A percentile compares a stretch with the other conserved stretches of the same genome.
Conservation (phyloP, 768 basidiomycete genomes). For the Multifurca ochricompacta region DNA sequence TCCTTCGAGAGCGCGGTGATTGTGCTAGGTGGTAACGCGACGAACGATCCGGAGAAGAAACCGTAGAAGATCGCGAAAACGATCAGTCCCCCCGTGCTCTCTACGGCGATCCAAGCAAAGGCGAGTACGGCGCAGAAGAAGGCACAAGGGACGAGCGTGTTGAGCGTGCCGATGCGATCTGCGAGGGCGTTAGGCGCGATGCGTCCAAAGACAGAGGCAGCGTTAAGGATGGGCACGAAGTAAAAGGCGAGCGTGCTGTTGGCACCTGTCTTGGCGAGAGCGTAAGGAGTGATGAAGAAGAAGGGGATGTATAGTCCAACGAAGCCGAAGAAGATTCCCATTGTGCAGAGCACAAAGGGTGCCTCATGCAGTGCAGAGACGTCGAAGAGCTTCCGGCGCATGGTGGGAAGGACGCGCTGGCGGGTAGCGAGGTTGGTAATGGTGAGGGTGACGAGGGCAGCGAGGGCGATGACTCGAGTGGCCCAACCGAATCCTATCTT, state of each 20-base stretch:
- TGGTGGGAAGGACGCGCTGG: slow-evolving; percentile 15
- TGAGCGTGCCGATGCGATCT: slow-evolving; percentile 26
- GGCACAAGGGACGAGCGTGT: slow-evolving; percentile 25
- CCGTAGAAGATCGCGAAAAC: slow-evolving; percentile 32
- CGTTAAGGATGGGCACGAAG: slow-evolving; percentile 28
- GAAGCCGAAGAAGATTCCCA: slow-evolving; percentile 20
- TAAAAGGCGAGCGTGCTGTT: slow-evolving; percentile 25
- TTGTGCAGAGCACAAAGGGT: slow-evolving; percentile 23
- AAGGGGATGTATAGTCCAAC: slow-evolving; percentile 24
- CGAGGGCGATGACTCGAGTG: slow-evolving; percentile 25
- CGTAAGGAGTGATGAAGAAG: slow-evolving; percentile 25
- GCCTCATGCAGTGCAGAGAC: slow-evolving; percentile 17
- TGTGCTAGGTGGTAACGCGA: slow-evolving; percentile 11
- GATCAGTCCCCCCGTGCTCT: slow-evolving; percentile 24
- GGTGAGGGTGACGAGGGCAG: slow-evolving; percentile 22
- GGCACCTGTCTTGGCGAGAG: slow-evolving; percentile 18
- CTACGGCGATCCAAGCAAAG: slow-evolving; percentile 28
- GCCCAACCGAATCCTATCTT: slow-evolving; percentile 25
- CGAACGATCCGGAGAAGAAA: slow-evolving; percentile 27
- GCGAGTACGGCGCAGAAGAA: slow-evolving; percentile 24
- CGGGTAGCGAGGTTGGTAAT: slow-evolving; percentile 22
- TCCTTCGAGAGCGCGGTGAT: slow-evolving; percentile 13
- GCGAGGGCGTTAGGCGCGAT: slow-evolving; percentile 27
- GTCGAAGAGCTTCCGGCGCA: slow-evolving; percentile 20
- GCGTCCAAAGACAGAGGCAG: slow-evolving; percentile 26